Conservation (phyloP, 345 rosid genomes). For the Erodium maritimum region DNA sequence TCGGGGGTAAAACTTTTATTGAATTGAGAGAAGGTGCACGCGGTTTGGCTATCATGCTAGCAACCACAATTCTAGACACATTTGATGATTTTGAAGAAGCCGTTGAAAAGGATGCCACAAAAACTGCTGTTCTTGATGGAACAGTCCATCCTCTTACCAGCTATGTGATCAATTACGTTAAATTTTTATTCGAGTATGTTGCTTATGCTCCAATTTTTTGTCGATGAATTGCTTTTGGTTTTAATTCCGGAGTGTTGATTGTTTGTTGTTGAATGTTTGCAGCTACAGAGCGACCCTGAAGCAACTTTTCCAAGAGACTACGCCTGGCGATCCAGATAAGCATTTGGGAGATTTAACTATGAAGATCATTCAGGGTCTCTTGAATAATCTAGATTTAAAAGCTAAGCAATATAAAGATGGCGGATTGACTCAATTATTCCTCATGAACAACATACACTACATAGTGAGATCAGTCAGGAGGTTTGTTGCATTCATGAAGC, state of each 20-base stretch:
- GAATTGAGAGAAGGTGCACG: constrained; percentile 79
- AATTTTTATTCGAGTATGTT: constrained; percentile 89
- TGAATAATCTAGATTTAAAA: constrained; percentile 80
- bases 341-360: constrained; percentile 63
- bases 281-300: constrained; percentile 76
- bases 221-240: neutral
- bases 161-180: constrained; percentile 91
- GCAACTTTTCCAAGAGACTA: constrained; percentile 79
- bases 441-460: constrained; percentile 94
- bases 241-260: too few relatives aligned
- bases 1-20: constrained; percentile 49
- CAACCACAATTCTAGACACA: constrained; percentile 89
- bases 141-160: constrained; percentile 96
- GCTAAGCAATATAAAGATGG: constrained; percentile 95
- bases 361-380: constrained; percentile 82
- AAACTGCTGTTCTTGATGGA: constrained; percentile 90
- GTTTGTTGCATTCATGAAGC: constrained; percentile 24
- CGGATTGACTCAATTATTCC: constrained; percentile 79
- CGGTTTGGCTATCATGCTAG: constrained; percentile 65
- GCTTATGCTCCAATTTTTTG: constrained; percentile 3
- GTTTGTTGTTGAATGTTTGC: constrained; percentile 12
- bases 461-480: constrained; percentile 94
- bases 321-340: constrained; percentile 39
- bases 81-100: constrained; percentile 95
- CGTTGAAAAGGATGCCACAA: constrained; percentile 95